Conservation (phyloP, 306 rosid genomes). For the Glycine soja region DNA sequence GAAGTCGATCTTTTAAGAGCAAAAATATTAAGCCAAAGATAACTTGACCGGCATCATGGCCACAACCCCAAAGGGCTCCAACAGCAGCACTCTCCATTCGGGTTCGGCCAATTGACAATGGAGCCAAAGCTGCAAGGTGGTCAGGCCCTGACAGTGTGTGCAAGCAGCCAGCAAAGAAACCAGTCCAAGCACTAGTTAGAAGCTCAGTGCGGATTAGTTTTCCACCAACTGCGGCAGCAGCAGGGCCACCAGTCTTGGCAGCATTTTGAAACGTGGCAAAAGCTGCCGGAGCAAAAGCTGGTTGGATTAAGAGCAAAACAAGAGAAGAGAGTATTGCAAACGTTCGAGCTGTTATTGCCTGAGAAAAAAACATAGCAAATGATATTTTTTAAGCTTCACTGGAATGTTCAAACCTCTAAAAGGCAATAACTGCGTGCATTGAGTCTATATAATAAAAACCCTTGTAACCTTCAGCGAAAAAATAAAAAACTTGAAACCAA, state of each 20-base stretch:
- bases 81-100: constrained; percentile 93
- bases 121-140: constrained; percentile 98
- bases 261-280: constrained; percentile 75
- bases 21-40: constrained; percentile 87
- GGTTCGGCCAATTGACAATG: constrained; percentile 87
- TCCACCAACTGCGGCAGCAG: constrained; percentile 69
- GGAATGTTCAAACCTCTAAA: not conserved
- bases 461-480: not conserved
- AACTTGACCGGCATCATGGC: constrained; percentile 97
- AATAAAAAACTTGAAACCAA: not conserved
- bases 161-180: constrained; percentile 93
- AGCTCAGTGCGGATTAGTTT: constrained; percentile 77
- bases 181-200: constrained; percentile 92
- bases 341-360: constrained; percentile 68
- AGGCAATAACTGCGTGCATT: not conserved
- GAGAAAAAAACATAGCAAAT: constrained; percentile 30
- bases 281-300: constrained; percentile 84
- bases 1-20: constrained; percentile 85
- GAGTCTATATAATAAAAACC: constrained; percentile 17
- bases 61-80: constrained; percentile 99
- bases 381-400: constrained; percentile 27
- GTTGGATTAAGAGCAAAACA: constrained; percentile 72
- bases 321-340: constrained; percentile 70
- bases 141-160: constrained; percentile 99
- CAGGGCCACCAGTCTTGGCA: constrained; percentile 69